Percentiles rank a stretch among this genome's conserved stretches.
These are phyloP conservation scores for Pichia californica DNA, from an alignment of 805 yeast species.

Conservation along the genomic window DNA sequence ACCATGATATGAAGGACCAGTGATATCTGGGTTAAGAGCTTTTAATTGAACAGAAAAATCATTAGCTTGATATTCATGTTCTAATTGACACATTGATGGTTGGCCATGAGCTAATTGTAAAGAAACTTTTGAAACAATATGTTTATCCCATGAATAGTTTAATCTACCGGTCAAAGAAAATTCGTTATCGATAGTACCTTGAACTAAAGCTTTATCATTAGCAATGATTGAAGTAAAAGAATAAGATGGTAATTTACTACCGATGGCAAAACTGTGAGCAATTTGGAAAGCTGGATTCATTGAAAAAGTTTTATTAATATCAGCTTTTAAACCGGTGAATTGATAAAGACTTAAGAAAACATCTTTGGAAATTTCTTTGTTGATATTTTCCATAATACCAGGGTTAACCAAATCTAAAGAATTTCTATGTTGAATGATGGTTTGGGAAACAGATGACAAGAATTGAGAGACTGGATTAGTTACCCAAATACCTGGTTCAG, in stretches of 20 bases:
- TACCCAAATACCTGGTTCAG: slow-evolving; percentile 57
- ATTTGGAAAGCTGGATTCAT: slow-evolving; percentile 95
- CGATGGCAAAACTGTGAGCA: slow-evolving; percentile 86
- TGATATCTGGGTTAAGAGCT: slow-evolving; percentile 79
- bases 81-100: slow-evolving; percentile 91
- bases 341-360: slow-evolving; percentile 84
- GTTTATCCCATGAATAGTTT: slow-evolving; percentile 84
- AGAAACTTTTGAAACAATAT: slow-evolving; percentile 73
- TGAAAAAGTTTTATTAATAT: slow-evolving; percentile 83
- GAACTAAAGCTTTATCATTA: slow-evolving; percentile 75
- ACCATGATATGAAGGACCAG: slow-evolving; percentile 77
- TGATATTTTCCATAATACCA: slow-evolving; percentile 88
- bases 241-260: slow-evolving; percentile 85
- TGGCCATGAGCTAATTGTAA: slow-evolving; percentile 84
- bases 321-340: slow-evolving; percentile 95
- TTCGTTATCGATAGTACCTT: slow-evolving; percentile 89
- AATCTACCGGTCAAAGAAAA: slow-evolving; percentile 79
- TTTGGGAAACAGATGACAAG: slow-evolving; percentile 66
- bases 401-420: slow-evolving; percentile 83
- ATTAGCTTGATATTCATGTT: slow-evolving; percentile 88
- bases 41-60: slow-evolving; percentile 88
- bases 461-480: slow-evolving; percentile 78
- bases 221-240: slow-evolving; percentile 88
- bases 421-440: slow-evolving; percentile 69
- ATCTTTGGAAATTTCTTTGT: slow-evolving; percentile 90